A percentile compares a stretch with the other conserved stretches of the same genome.
phyloP scores from a whole-genome alignment of 73 alveolate genomes.

The Stentor coeruleus region DNA sequence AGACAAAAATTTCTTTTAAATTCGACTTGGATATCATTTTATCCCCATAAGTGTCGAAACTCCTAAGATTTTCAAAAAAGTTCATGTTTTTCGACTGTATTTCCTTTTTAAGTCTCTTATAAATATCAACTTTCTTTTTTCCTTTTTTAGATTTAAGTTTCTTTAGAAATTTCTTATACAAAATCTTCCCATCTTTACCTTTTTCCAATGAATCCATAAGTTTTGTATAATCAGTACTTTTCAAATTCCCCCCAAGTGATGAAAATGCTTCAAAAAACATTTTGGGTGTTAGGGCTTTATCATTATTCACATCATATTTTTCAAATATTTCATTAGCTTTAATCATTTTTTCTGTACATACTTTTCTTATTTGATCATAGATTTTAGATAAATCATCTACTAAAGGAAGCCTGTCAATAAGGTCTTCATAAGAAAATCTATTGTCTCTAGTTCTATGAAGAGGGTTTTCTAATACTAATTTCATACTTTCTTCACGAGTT shows the following conservation, averaged over 20 bases:
- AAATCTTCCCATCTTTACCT: background rate
- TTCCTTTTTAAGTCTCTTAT: background rate
- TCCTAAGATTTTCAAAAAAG: background rate
- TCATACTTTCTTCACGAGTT: background rate
- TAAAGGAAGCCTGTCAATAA: background rate
- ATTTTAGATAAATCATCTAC: background rate
- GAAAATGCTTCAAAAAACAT: conserved; percentile 2
- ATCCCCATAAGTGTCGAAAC: conserved; percentile 13
- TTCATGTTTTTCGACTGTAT: background rate
- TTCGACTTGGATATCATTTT: background rate
- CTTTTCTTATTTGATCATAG: background rate
- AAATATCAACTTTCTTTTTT: background rate
- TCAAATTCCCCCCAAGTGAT: background rate
- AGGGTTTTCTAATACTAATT: background rate
- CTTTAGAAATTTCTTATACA: background rate
- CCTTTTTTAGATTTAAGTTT: background rate
- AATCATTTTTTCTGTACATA: background rate
- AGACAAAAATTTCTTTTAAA: background rate
- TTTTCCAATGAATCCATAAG: background rate
- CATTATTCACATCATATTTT: conserved; percentile 5
- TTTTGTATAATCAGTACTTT: background rate
- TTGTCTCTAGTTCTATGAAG: conserved; percentile 21
- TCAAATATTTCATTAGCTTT: background rate
- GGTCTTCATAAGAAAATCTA: background rate
- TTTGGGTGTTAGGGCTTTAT: background rate